Base-by-base conservation (phyloP, 208 protist genomes). In the Wallacemonas sp. region DNA sequence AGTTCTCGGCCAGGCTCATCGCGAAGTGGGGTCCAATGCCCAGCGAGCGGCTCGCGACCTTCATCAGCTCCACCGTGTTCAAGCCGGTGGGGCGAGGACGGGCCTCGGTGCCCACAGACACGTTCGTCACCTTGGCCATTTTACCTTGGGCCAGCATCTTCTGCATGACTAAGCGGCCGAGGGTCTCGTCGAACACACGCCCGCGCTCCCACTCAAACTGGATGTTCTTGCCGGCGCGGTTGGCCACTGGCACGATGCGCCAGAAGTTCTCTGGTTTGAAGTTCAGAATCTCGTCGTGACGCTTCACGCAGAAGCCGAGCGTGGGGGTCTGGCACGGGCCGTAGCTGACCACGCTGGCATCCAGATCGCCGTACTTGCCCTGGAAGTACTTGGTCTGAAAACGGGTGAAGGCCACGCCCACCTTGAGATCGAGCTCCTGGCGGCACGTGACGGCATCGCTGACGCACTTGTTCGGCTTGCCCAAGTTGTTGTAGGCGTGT, bases 321-420 rank as follows among this genome's bases (percentile, higher is more conserved):
- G 97, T 98, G 5, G 98, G 98, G 1, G 95, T 98, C 76, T 99
- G 97, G 66, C 98, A 99, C 0, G 96, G 97, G n/a, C 98, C 98
- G 80, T 98, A 99, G 78, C 88, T 95, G 42, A 97, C 84, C 48
- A 97, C 88, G 59, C 75, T 93, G 2, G 92, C 84, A 49, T 95
- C 89, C 11, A 96, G 75, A 76, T 95, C 80, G 25, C 90, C 90
- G 76, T 98, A 98, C 65, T 92, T 89, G 62, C 87, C 78, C 64
- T 91, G 82, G 64, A 94, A 94, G 79, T 91, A 94, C 66, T 88
- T 87, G 44, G 95, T 97, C 77, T 97, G 94, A 67, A 92, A 98
- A 0, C 97, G 76, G 0, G 97, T 98, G 64, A 99, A 99, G 26
- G 95, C 93, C 0, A 97, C 93, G 10, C 97, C 97, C 2, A 98